Evolutionary conservation across 2,329 filamentous ascomycete genomes (phyloP), one percentile per base, ranked within the genome.

Genomic region (Gyromitra esculenta): DNA sequence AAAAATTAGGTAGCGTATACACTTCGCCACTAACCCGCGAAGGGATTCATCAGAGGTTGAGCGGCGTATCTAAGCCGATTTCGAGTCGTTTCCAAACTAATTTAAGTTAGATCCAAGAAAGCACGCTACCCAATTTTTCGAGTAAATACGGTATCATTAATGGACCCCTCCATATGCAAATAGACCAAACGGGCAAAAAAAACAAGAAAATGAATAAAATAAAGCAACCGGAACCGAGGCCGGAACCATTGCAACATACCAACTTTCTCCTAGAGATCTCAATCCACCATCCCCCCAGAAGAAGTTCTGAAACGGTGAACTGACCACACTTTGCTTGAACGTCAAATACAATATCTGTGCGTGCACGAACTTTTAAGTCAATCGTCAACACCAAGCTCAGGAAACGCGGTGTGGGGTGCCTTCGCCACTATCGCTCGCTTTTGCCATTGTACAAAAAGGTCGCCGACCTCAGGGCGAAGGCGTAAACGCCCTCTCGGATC

Each of bases 151-250:
- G n/a, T n/a, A 68, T 63, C 45, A 41, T 35, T 6, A 15, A 41
- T 21, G 13, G 39, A 66, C 70, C 63, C 63, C 56, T 45, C 57
- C 25, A 31, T 56, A 62, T 74, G 71, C 64, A n/a, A 62, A 56
- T 31, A 21, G 71, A 62, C 71, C 13, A 39, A 74, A 74, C 25
- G 45, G 71, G 62, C 35, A 25, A 52, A 31, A 9, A 25, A 50
- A 50, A 64, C 57, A 15, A 43, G 8, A 31, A 68, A 72, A 50
- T 59, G 63, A 37, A 65, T 43, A 67, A 59, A 18, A 59, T 35
- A 68, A 35, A 21, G 7, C 54, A 50, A 64, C 13, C 13, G 60
- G 25, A 18, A 5, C 31, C n/a, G 11, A 18, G 45, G 37, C 59
- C n/a, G 39, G 13, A 39, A 21, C 15, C 15, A 52, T 31, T 43